A percentile compares a stretch with the other conserved stretches of the same genome.
Conservation (phyloP, 2,329 filamentous ascomycete genomes). For the Plectosphaerella plurivora region DNA sequence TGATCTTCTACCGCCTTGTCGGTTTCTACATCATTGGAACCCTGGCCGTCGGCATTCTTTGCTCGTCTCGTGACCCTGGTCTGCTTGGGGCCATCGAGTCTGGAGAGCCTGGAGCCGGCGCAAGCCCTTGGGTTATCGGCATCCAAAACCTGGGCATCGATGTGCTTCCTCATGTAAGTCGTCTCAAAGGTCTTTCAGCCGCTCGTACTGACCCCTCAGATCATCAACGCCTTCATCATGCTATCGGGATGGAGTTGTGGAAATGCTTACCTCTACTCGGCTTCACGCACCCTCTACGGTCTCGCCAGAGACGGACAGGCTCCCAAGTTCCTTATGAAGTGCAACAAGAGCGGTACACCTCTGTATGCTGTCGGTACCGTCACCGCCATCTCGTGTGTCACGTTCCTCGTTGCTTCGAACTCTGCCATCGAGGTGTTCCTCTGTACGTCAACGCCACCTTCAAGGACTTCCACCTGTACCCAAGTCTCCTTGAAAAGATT, state of each 20-base stretch:
- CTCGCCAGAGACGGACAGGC: constrained; percentile 46
- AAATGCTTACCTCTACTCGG: constrained; percentile 40
- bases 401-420: constrained; percentile 32
- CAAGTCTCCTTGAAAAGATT: too few species aligned
- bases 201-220: too few species aligned
- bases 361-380: constrained; percentile 25
- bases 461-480: too few species aligned
- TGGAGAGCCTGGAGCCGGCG: constrained; percentile 43
- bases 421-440: constrained; percentile 29
- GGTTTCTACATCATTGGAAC: constrained; percentile 67
- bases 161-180: constrained; percentile 44
- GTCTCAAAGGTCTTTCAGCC: too few species aligned
- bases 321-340: constrained; percentile 33
- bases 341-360: constrained; percentile 41
- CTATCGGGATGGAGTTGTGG: constrained; percentile 14
- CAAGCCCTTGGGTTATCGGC: constrained; percentile 47
- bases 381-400: constrained; percentile 26
- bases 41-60: constrained; percentile 52
- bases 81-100: constrained; percentile 50
- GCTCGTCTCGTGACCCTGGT: constrained; percentile 52
- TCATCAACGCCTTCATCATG: constrained; percentile 43
- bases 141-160: constrained; percentile 50
- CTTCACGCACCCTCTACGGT: constrained; percentile 44
- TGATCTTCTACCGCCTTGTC: constrained; percentile 69
- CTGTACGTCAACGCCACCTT: constrained; percentile 17